Evolutionary conservation across 352 stramenopile genomes (phyloP), one percentile per base, ranked within the genome.

Genomic region (Pilasporangium apinafurcum): DNA sequence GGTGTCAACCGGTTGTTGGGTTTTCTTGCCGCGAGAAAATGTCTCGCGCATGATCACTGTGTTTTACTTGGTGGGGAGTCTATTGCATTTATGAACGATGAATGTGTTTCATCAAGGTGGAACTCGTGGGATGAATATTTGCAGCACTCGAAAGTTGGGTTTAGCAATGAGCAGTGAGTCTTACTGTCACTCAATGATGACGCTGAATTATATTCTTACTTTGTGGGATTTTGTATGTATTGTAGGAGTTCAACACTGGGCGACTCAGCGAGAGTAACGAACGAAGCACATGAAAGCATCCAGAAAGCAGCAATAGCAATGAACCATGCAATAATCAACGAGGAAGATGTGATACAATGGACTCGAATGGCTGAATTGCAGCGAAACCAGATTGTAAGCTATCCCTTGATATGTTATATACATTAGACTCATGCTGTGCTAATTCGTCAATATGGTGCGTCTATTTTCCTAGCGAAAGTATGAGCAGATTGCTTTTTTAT

Each of bases 91-190:
- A 4, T 21, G 9, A 17, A 14, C 4, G 25, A 24, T 17, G 26
- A 20, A 8, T 64, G 50, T 24, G 27, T 49, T 8, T 34, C 51
- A 5, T 37, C 44, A 21, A 60, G 56, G 36, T 64, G 55, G 55
- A 25, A 53, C 16, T 44, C 55, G 12, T 64, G 55, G 55, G 55
- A 64, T 32, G 44, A 35, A 20, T 64, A 45, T 16, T 20, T 64
- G 5, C 50, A 60, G 28, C 17, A 28, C 0, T 38, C 55, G 3
- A 8, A 44, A 24, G 25, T 22, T 14, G 44, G 37, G 26, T 16
- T 45, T 9, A 33, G 28, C 5, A 21, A 28, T 5, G 44, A 52
- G 25, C 44, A 36, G 34, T n/a, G n/a, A n/a, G n/a, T n/a, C n/a
- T n/a, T n/a, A n/a, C n/a, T n/a, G n/a, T n/a, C n/a, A n/a, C n/a